Evolutionary conservation across 2,329 filamentous ascomycete species (phyloP), one percentile per base, ranked within the genome.

Genomic region (Diaporthe citriasiana): DNA sequence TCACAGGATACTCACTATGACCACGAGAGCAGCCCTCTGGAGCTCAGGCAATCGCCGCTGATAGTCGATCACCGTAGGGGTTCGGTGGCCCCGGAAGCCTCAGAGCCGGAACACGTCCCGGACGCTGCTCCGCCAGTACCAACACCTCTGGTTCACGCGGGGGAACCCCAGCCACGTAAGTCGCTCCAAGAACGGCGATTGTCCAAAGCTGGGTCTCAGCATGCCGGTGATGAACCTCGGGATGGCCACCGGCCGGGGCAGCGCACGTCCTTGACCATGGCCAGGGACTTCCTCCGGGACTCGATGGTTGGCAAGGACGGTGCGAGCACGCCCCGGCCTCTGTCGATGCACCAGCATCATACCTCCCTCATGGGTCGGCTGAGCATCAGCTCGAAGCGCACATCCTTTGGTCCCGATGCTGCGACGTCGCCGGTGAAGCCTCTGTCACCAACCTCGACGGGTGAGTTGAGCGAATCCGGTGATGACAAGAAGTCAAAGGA

Each of bases 381-480:
- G 84, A 97, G 87, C 84, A 94, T 88, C 84, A 93, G 85, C 83
- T 94, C 86, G 80, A 87, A 83, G 65, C 86, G 82, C 76, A 91
- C 90, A 6, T 89, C 88, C 1, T 81, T 87, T 33, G 87, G 84
- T 76, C 85, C 84, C 55, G 88, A 88, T 19, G 83, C 69, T 78
- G 81, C 15, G 81, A 83, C 33, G 76, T 76, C 57, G 76, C 77
- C 22, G 75, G 76, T 1, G 72, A 13, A 82, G 76, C 73, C 79
- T 9, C 74, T 84, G 15, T 87, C 87, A 4, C 85, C 87, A 19
- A 83, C 83, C 0, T 81, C 82, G 30, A 79, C 82, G 25, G 85
- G 84, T 1, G 87, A 89, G 65, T 79, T 81, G n/a, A 84, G 82
- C n/a, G 82, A 82, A 50, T 87, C 85, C 0, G 86, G 86, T 12